Evolutionary conservation across 23 red algal species (phyloP).

Genomic region (Chondrus crispus): DNA sequence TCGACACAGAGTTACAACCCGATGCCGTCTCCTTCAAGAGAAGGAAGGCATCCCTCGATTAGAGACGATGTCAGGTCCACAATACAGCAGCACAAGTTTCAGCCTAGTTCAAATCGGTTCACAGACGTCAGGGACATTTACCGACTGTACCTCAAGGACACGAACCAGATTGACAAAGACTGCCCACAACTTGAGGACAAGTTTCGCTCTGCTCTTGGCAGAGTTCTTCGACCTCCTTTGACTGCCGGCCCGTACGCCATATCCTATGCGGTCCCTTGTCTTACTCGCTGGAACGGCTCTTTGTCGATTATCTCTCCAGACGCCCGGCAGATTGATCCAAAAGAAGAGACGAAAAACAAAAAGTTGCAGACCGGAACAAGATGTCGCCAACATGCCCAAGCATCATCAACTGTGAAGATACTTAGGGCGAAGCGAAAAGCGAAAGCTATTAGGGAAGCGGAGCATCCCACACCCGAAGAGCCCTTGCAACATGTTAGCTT

Average conservation of each 20-base stretch:
- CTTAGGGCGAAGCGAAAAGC: constrained; percentile 4
- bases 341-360: neutral
- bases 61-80: constrained; percentile 46
- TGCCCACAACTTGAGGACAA: constrained; percentile 27
- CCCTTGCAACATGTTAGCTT: constrained; percentile 44
- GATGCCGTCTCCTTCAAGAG: no score
- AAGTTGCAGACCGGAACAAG: neutral
- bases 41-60: constrained; percentile 15
- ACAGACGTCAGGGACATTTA: constrained; percentile 38
- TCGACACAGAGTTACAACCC: no score
- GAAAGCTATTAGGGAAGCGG: neutral
- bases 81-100: constrained; percentile 23
- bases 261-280: constrained; percentile 10
- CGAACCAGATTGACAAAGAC: neutral
- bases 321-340: neutral
- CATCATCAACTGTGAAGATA: neutral
- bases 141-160: constrained; percentile 17
- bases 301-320: constrained; percentile 19
- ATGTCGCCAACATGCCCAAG: constrained; percentile 25
- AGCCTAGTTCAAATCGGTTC: constrained; percentile 19
- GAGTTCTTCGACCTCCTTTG: constrained; percentile 35
- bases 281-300: constrained; percentile 32
- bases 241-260: constrained; percentile 28
- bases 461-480: neutral
- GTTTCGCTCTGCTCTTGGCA: constrained; percentile 53